phyloP scores from a whole-genome alignment of 495 filamentous ascomycete genomes.

The Chaetomium tenue region DNA sequence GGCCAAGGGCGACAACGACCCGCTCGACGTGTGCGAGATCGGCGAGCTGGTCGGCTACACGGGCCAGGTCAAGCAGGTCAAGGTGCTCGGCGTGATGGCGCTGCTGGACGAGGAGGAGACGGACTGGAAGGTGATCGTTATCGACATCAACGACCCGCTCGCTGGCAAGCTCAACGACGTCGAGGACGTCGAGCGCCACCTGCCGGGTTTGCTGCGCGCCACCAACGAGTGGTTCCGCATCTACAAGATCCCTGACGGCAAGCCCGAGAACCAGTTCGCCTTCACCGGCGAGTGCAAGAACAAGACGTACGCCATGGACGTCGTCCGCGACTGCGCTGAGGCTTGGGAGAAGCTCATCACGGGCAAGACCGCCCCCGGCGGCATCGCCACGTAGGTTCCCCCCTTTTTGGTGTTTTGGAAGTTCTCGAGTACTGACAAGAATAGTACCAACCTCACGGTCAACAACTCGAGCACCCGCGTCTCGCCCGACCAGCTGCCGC shows the following conservation, averaged over 20 bases:
- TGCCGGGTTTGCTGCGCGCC: slow-evolving; percentile 91
- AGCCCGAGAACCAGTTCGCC: slow-evolving; percentile 99
- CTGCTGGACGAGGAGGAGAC: slow-evolving; percentile 99
- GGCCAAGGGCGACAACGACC: slow-evolving; percentile 99
- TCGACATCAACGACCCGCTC: slow-evolving; percentile 96
- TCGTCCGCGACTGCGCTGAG: slow-evolving; percentile 92
- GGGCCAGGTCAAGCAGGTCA: slow-evolving; percentile 98
- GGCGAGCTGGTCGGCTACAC: slow-evolving; percentile 94
- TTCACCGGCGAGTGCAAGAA: slow-evolving; percentile 99
- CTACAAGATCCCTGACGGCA: slow-evolving; percentile 99
- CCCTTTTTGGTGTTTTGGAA: not conserved
- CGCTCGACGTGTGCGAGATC: slow-evolving; percentile 98
- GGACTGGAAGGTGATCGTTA: slow-evolving; percentile 99
- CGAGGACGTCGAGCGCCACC: slow-evolving; percentile 98
- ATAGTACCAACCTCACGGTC: slow-evolving; percentile 76
- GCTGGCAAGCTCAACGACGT: slow-evolving; percentile 96
- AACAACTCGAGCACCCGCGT: slow-evolving; percentile 65
- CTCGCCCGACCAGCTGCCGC: slow-evolving; percentile 61
- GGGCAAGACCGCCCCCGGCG: slow-evolving; percentile 74
- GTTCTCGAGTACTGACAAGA: not conserved
- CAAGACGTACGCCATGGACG: slow-evolving; percentile 93
- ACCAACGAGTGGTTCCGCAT: slow-evolving; percentile 99
- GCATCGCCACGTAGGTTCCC: slow-evolving; percentile 72
- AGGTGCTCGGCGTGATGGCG: slow-evolving; percentile 98
- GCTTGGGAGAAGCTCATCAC: slow-evolving; percentile 95